Conservation (phyloP, 2,329 filamentous ascomycete genomes). For the Knoxdaviesia capensis region DNA sequence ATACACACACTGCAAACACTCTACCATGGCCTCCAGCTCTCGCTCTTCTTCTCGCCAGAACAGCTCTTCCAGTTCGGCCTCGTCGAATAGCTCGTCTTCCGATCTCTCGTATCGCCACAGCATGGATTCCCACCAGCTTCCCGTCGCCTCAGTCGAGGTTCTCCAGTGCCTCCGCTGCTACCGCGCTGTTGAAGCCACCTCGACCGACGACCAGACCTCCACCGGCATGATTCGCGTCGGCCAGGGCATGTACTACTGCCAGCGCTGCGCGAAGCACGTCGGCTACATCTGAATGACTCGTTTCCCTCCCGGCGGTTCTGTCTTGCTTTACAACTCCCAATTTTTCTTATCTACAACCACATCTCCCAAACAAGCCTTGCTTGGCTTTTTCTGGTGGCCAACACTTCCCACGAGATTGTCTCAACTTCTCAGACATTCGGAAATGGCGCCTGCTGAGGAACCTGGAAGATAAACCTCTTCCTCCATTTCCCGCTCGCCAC, state of each 20-base stretch:
- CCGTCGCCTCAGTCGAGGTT: slow-evolving; percentile 33
- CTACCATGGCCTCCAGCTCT: too few relatives aligned
- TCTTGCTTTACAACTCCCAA: too few relatives aligned
- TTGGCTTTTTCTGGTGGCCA: too few relatives aligned
- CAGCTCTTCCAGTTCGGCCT: slow-evolving; percentile 19
- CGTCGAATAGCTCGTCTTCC: slow-evolving; percentile 16
- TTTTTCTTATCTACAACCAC: too few relatives aligned
- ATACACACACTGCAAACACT: too few relatives aligned
- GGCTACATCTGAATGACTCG: slow-evolving; percentile 38
- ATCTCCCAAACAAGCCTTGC: too few relatives aligned
- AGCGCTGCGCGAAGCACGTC: slow-evolving; percentile 40
- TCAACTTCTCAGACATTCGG: too few relatives aligned
- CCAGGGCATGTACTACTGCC: slow-evolving; percentile 46
- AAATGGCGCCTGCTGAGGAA: too few relatives aligned
- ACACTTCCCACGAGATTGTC: too few relatives aligned
- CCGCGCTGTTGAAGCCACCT: slow-evolving; percentile 37
- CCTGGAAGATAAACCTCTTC: too few relatives aligned
- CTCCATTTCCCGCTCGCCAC: too few relatives aligned
- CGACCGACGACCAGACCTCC: slow-evolving; percentile 35
- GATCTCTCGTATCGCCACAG: slow-evolving; percentile 16
- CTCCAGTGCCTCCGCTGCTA: slow-evolving; percentile 44
- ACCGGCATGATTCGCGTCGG: slow-evolving; percentile 45
- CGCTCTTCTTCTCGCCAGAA: background rate
- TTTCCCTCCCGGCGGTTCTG: too few relatives aligned
- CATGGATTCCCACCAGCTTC: slow-evolving; percentile 25